Conservation (phyloP, 2,329 filamentous ascomycete species). For the Exophiala sp. region DNA sequence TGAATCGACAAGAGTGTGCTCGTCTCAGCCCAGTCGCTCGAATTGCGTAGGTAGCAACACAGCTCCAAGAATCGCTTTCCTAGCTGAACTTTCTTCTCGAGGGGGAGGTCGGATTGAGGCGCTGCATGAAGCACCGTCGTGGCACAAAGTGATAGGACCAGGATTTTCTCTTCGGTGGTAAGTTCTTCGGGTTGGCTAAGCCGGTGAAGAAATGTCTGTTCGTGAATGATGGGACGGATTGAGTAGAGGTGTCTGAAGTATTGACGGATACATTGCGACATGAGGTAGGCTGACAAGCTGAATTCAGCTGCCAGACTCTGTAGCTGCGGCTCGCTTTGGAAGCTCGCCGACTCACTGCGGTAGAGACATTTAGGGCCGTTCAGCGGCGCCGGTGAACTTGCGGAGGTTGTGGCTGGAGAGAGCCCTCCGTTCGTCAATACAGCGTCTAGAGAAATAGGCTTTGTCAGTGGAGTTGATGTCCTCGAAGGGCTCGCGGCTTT, state of each 20-base stretch:
- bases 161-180: conserved; percentile 25
- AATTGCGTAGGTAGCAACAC: conserved; percentile 21
- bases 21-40: conserved; percentile 26
- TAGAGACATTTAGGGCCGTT: conserved; percentile 26
- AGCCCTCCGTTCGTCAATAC: conserved; percentile 12
- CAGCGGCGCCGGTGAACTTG: conserved; percentile 23
- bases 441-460: conserved; percentile 22
- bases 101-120: conserved; percentile 25
- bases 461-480: conserved; percentile 17
- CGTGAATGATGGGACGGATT: conserved; percentile 28
- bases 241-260: conserved; percentile 28
- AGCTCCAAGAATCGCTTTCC: conserved; percentile 27
- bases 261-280: conserved; percentile 29
- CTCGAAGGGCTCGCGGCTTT: conserved; percentile 14
- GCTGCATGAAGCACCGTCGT: conserved; percentile 28
- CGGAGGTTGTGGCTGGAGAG: conserved; percentile 20
- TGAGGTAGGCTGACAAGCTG: conserved; percentile 25
- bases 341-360: conserved; percentile 24
- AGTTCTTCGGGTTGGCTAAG: conserved; percentile 24
- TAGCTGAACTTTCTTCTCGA: conserved; percentile 25
- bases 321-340: conserved; percentile 20
- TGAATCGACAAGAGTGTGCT: conserved; percentile 25
- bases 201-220: conserved; percentile 20
- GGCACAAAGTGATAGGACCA: conserved; percentile 26
- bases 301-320: conserved; percentile 25